Percentiles rank a stretch among this genome's conserved stretches.
These are phyloP conservation scores for Ophiocordyceps australis DNA, from an alignment of 2,329 filamentous ascomycete genomes.

Conservation along the genomic window DNA sequence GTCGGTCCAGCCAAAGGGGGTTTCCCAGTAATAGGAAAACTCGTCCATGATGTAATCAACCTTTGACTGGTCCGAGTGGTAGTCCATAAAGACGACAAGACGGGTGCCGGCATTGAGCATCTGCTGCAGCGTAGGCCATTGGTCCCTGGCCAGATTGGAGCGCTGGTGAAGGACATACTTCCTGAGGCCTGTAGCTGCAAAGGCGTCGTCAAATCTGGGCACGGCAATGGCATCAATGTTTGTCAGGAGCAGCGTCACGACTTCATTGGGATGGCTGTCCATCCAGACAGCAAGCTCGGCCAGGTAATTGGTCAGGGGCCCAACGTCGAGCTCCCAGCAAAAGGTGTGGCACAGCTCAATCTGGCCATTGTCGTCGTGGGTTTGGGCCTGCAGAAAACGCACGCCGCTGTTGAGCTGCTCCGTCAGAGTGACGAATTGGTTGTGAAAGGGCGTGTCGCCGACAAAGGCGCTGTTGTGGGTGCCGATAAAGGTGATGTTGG, in stretches of 20 bases:
- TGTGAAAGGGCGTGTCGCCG: conserved; percentile 31
- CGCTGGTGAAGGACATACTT: conserved; percentile 36
- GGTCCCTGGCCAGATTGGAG: conserved; percentile 19
- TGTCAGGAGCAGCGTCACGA: conserved; percentile 44
- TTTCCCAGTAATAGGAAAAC: conserved; percentile 55
- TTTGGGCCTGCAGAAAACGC: conserved; percentile 46
- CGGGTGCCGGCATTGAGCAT: conserved; percentile 45
- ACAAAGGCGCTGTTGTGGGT: conserved; percentile 50
- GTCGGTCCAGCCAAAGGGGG: conserved; percentile 44
- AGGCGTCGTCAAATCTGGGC: conserved; percentile 33
- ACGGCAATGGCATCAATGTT: conserved; percentile 41
- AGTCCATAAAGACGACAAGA: conserved; percentile 58
- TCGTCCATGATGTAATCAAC: conserved; percentile 47
- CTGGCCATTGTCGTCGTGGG: conserved; percentile 29
- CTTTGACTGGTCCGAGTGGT: conserved; percentile 24
- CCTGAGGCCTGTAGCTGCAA: conserved; percentile 34
- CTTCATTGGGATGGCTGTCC: conserved; percentile 36
- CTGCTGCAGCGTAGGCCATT: conserved; percentile 52
- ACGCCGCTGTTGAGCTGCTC: conserved; percentile 42
- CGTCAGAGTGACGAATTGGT: conserved; percentile 41
- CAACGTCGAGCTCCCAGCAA: conserved; percentile 40
- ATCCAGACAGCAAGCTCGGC: conserved; percentile 40
- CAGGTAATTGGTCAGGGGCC: conserved; percentile 36
- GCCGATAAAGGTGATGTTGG: conserved; percentile 41
- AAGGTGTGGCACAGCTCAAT: conserved; percentile 47